These are phyloP conservation scores for Hibiscus tridactylites DNA, from an alignment of 345 rosid species.

Conservation along the genomic window DNA sequence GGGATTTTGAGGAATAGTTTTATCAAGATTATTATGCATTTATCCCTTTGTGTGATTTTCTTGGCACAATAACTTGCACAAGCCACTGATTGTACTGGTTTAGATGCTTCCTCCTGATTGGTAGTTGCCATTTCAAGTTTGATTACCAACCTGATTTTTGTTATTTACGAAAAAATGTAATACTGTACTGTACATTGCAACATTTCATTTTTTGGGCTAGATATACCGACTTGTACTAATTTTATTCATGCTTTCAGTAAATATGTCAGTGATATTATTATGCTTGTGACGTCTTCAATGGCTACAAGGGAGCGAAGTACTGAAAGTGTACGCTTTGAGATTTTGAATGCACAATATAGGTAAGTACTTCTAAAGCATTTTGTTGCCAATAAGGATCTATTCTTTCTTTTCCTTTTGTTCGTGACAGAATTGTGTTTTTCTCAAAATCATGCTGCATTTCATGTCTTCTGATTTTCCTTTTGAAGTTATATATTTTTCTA, in stretches of 20 bases:
- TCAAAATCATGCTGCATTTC: neutral
- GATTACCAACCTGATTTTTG: neutral
- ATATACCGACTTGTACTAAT: slow-evolving; percentile 4
- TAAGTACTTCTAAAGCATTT: slow-evolving; percentile 15
- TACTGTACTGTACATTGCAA: neutral
- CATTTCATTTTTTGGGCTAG: slow-evolving; percentile 1
- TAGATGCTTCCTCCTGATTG: neutral
- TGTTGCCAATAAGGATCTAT: neutral
- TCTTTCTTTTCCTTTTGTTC: slow-evolving; percentile 6
- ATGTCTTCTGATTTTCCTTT: neutral
- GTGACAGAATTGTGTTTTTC: neutral
- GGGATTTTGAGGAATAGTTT: neutral
- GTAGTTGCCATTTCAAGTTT: neutral
- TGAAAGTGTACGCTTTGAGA: slow-evolving; percentile 90
- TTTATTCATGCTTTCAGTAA: slow-evolving; percentile 52
- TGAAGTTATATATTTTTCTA: neutral
- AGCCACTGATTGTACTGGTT: neutral
- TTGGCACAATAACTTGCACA: neutral
- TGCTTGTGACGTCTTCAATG: slow-evolving; percentile 86
- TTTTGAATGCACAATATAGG: slow-evolving; percentile 76
- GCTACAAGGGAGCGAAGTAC: slow-evolving; percentile 79
- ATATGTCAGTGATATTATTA: slow-evolving; percentile 72
- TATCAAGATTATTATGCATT: neutral
- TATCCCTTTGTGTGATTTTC: neutral
- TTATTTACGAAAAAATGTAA: neutral